phyloP scores from a whole-genome alignment of 352 stramenopile genomes.

The Pythium guiyangense region DNA sequence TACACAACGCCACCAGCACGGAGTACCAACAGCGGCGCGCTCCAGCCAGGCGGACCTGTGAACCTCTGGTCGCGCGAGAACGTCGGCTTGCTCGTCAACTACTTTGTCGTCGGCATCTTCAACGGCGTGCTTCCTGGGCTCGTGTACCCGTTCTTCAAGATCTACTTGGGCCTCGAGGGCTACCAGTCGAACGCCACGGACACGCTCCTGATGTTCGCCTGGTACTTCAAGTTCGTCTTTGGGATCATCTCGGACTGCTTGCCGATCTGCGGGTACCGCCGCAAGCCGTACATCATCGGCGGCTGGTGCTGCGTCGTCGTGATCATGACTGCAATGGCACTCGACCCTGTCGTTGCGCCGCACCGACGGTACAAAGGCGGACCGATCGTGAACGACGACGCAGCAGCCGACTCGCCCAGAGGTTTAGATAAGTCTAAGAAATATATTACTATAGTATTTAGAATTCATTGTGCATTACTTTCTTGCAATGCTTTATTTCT shows the following conservation, averaged over 20 bases:
- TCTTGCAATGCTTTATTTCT: too few relatives aligned
- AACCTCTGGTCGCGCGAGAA: slow-evolving; percentile 18
- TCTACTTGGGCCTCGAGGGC: slow-evolving; percentile 56
- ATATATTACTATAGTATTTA: too few relatives aligned
- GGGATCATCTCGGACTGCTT: slow-evolving; percentile 61
- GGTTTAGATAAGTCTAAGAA: too few relatives aligned
- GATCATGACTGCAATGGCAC: slow-evolving; percentile 32
- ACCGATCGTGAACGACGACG: slow-evolving; percentile 8
- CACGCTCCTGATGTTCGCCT: slow-evolving; percentile 55
- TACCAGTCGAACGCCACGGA: slow-evolving; percentile 61
- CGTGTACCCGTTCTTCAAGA: slow-evolving; percentile 73
- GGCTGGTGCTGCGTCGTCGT: slow-evolving; percentile 41
- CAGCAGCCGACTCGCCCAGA: slow-evolving; percentile 6
- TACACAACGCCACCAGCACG: neutral
- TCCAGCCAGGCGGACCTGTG: slow-evolving; percentile 18
- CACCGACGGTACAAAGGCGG: slow-evolving; percentile 13
- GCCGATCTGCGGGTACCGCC: slow-evolving; percentile 45
- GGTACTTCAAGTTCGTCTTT: slow-evolving; percentile 64
- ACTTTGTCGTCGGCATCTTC: slow-evolving; percentile 64
- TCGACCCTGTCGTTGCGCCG: slow-evolving; percentile 20
- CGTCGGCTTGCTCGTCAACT: slow-evolving; percentile 54
- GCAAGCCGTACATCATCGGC: slow-evolving; percentile 67
- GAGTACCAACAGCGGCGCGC: slow-evolving; percentile 9
- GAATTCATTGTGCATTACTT: too few relatives aligned
- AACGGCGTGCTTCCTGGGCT: slow-evolving; percentile 61